These are phyloP conservation scores for Glomus cerebriforme DNA, from an alignment of 192 early-diverging fungal genomes.

Conservation along the genomic window DNA sequence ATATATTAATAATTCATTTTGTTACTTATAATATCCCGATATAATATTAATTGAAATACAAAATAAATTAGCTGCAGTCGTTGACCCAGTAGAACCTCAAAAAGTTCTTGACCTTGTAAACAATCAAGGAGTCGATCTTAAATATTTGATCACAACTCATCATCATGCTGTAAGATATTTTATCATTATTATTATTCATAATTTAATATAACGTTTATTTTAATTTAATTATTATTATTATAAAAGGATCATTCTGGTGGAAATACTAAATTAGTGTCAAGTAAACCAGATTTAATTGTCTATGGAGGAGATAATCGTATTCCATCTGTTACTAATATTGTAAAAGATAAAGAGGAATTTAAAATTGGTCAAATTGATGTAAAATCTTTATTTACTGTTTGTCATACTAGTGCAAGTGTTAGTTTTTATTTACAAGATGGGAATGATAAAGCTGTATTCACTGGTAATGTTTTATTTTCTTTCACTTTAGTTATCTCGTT, in stretches of 20 bases:
- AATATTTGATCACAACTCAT: constrained; percentile 78
- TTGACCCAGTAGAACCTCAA: constrained; percentile 85
- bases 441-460: constrained; percentile 78
- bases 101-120: constrained; percentile 65
- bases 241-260: constrained; percentile 81
- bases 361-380: constrained; percentile 71
- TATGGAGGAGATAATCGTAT: constrained; percentile 90
- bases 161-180: constrained; percentile 60
- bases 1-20: neutral
- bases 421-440: constrained; percentile 77
- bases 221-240: neutral
- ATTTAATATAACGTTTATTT: neutral
- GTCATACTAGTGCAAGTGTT: constrained; percentile 89
- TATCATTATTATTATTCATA: neutral
- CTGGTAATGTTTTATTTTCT: constrained; percentile 85
- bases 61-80: constrained; percentile 55
- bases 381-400: constrained; percentile 73
- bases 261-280: constrained; percentile 60
- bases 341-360: constrained; percentile 73
- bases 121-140: constrained; percentile 52
- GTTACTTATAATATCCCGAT: neutral
- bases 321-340: constrained; percentile 71
- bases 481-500: constrained; percentile 31
- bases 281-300: constrained; percentile 64
- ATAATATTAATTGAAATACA: neutral